Evolutionary conservation across 148 eudicot genomes (phyloP).

Genomic region (Chenopodium album): DNA sequence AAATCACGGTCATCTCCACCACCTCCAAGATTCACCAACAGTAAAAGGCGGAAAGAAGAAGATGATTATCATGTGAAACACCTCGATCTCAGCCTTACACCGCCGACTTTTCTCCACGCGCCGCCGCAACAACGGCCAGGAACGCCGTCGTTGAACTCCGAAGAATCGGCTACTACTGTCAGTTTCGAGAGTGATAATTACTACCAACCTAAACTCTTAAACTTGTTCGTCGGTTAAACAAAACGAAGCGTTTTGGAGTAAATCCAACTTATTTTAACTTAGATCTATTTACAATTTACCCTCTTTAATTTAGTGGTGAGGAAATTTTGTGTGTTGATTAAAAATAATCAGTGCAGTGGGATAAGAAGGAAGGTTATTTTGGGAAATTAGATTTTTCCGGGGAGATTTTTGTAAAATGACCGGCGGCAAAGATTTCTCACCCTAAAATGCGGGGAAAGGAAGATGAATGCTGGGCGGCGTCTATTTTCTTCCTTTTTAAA

Average conservation of each 20-base stretch:
- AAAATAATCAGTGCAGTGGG: neutral
- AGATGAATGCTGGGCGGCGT: conserved; percentile 63
- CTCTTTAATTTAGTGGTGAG: neutral
- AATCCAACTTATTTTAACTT: conserved; percentile 3
- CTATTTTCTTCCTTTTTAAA: neutral
- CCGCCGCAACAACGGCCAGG: conserved; percentile 36
- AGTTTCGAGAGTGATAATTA: conserved; percentile 41
- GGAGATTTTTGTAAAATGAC: conserved; percentile 39
- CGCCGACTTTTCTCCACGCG: conserved; percentile 18
- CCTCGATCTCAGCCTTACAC: conserved; percentile 43
- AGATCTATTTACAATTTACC: neutral
- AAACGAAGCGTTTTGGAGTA: neutral
- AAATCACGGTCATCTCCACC: neutral
- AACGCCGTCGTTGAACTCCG: conserved; percentile 64
- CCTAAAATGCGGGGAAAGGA: conserved; percentile 40
- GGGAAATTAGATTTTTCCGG: conserved; percentile 30
- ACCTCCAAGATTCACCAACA: conserved; percentile 23
- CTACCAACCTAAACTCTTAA: conserved; percentile 34
- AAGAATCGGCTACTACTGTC: conserved; percentile 61
- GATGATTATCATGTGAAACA: conserved; percentile 13
- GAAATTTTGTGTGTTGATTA: neutral
- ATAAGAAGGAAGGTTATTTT: conserved; percentile 5
- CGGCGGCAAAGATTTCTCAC: conserved; percentile 62
- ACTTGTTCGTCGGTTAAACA: conserved; percentile 35
- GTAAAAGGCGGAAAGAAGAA: conserved; percentile 20